These are phyloP conservation scores for Kazachstania martiniae DNA, from an alignment of 805 yeast genomes.

Conservation along the genomic window DNA sequence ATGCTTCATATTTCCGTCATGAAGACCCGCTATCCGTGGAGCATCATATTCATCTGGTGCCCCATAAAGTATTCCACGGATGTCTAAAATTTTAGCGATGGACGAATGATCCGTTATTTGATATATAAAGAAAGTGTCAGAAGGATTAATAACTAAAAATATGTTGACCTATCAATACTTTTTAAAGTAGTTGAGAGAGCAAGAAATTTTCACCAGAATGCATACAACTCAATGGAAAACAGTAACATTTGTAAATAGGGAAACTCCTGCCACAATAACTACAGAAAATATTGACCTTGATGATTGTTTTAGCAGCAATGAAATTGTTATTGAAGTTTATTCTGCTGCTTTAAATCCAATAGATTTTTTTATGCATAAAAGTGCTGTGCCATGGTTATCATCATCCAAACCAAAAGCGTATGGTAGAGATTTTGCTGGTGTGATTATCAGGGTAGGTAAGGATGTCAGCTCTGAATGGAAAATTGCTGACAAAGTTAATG, in stretches of 20 bases:
- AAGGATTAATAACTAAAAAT: too few relatives aligned
- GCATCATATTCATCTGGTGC: too few relatives aligned
- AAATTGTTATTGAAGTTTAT: constrained; percentile 21
- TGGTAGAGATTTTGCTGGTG: constrained; percentile 24
- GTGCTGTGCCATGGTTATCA: constrained; percentile 6
- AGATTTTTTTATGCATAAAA: constrained; percentile 13
- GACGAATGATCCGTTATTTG: too few relatives aligned
- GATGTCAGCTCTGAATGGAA: constrained; percentile 9
- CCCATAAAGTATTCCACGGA: too few relatives aligned
- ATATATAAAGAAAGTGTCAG: too few relatives aligned
- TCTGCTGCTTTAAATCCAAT: constrained; percentile 27
- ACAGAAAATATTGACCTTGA: constrained; percentile 17
- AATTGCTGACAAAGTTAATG: constrained; percentile 23
- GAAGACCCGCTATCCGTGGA: too few relatives aligned
- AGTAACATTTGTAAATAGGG: constrained; percentile 13
- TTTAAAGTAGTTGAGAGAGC: too few relatives aligned
- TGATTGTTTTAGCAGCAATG: constrained; percentile 13
- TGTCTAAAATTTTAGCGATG: too few relatives aligned
- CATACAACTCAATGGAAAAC: too few relatives aligned
- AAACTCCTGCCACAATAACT: constrained; percentile 12
- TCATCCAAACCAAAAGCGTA: constrained; percentile 12
- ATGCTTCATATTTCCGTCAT: too few relatives aligned
- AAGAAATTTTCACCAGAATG: too few relatives aligned
- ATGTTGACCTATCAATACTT: too few relatives aligned
- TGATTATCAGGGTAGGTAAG: constrained; percentile 18